Evolutionary conservation across 495 filamentous ascomycete genomes (phyloP).

Genomic region (Aspergillus homomorphus): DNA sequence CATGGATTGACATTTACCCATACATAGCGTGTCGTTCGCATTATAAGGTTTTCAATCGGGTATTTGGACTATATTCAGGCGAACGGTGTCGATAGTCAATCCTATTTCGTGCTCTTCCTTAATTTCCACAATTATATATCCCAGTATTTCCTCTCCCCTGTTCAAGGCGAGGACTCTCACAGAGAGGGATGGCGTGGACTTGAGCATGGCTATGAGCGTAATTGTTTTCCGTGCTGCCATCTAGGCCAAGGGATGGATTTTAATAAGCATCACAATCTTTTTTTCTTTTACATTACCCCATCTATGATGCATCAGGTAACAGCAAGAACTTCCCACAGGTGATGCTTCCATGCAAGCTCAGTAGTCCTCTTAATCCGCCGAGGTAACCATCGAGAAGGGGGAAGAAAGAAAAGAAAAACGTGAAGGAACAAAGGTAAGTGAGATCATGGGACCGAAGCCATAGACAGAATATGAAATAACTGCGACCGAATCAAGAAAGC

Average conservation of each 20-base stretch:
- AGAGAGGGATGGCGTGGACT: too few species aligned
- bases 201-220: too few species aligned
- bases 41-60: too few species aligned
- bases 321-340: constrained; percentile 33
- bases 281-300: constrained; percentile 48
- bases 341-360: constrained; percentile 31
- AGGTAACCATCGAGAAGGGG: constrained; percentile 21
- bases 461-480: constrained; percentile 23
- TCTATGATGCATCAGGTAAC: constrained; percentile 43
- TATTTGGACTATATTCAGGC: too few species aligned
- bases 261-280: constrained; percentile 30
- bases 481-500: constrained; percentile 27
- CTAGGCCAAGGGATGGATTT: neutral
- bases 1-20: too few species aligned
- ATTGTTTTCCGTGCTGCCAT: neutral
- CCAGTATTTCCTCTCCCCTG: too few species aligned
- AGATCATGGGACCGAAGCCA: constrained; percentile 32
- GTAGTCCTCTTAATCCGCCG: constrained; percentile 26
- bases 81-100: too few species aligned
- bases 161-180: too few species aligned
- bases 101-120: too few species aligned
- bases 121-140: too few species aligned
- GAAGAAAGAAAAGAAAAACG: constrained; percentile 15
- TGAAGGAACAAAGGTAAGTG: constrained; percentile 29
- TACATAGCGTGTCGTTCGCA: too few species aligned